Evolutionary conservation across 2,329 filamentous ascomycete species (phyloP).

Genomic region (Aspergillus sp.): DNA sequence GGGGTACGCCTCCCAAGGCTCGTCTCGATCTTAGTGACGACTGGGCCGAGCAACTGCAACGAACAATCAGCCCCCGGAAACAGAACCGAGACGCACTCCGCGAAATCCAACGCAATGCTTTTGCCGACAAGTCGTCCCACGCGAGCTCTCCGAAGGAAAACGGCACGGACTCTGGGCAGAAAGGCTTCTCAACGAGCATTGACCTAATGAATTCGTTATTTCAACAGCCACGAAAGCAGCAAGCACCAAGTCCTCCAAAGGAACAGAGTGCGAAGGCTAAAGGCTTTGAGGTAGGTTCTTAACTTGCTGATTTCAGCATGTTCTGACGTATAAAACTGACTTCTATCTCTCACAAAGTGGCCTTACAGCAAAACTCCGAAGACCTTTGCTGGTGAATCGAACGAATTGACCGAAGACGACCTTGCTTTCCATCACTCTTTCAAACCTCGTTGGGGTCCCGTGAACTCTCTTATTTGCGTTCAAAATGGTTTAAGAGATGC

Average conservation of each 20-base stretch:
- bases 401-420: conserved; percentile 62
- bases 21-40: conserved; percentile 67
- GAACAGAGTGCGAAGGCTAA: conserved; percentile 56
- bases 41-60: conserved; percentile 91
- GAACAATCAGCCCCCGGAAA: conserved; percentile 91
- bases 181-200: conserved; percentile 81
- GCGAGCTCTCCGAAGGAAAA: conserved; percentile 33
- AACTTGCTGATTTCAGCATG: conserved; percentile 49
- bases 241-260: conserved; percentile 50
- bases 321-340: conserved; percentile 24
- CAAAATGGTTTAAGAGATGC: conserved; percentile 39
- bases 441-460: conserved; percentile 76
- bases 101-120: conserved; percentile 62
- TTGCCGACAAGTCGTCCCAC: conserved; percentile 47
- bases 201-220: conserved; percentile 96
- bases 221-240: conserved; percentile 59
- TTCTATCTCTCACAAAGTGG: conserved; percentile 59
- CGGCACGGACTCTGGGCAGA: conserved; percentile 37
- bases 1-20: conserved; percentile 54
- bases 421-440: conserved; percentile 69
- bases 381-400: conserved; percentile 61
- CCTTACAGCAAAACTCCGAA: conserved; percentile 80
- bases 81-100: conserved; percentile 74
- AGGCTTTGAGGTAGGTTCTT: conserved; percentile 86
- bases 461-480: conserved; percentile 69